Evolutionary conservation across 2,329 filamentous ascomycete species (phyloP), one percentile per base, ranked within the genome.

Genomic region (Chaetomium sp.): DNA sequence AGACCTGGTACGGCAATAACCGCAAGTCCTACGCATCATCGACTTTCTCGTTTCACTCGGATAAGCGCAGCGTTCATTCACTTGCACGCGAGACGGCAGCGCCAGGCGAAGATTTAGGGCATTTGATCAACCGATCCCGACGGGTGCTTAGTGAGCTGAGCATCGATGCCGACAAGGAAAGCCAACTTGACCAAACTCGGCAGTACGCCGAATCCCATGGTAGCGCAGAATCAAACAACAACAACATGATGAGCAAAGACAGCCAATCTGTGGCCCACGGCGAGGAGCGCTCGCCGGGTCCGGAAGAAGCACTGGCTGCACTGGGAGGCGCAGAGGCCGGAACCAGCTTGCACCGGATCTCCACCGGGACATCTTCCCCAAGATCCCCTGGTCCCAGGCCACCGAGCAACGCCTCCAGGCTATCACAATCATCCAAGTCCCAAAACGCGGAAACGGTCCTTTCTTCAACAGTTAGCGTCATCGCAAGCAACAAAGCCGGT

Each of bases 1-100:
- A 27, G 19, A 27, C 19, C 42, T 51, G 49, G 49, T 51, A 51
- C 37, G 49, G 49, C 32, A 44, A 44, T 41, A 41, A 44, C 10
- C 38, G 49, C 49, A 35, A 44, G 49, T 51, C 49, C 5, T 51
- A 43, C 37, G 48, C 38, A 5, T 50, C 48, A 6, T 50, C 48
- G 11, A 50, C 19, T 3, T 3, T 35, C 11, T 34, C 40, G 32
- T 44, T 44, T 6, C 42, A 44, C n/a, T 44, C n/a, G 42, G n/a
- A 44, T 44, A 19, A 27, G 42, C 42, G n/a, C 42, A 44, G 42
- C n/a, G 14, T 44, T 7, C 42, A 27, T 44, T 44, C 42, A 44
- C n/a, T 27, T 27, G 42, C 42, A 27, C 42, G 6, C 42, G 42
- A 19, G 42, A 27, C 10, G 27, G 35, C 33, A 38, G 12, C 38